phyloP scores from a whole-genome alignment of 2,329 filamentous ascomycete genomes.

The Colletotrichum zoysiae region DNA sequence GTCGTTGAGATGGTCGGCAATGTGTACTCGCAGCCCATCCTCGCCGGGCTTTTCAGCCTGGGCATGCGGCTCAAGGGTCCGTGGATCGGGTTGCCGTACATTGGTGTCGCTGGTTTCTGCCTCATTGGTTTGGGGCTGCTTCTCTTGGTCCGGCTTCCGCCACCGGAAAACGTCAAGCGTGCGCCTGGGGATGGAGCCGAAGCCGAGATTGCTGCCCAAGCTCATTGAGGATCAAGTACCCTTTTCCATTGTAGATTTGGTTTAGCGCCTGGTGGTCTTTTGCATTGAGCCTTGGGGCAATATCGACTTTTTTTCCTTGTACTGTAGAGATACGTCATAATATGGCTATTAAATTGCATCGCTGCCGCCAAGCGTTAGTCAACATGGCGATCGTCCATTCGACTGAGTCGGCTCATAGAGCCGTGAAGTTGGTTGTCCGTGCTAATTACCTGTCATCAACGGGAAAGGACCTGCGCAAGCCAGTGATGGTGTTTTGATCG shows the following conservation, averaged over 20 bases:
- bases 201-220: background rate
- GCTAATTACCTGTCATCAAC: background rate
- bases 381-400: background rate
- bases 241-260: background rate
- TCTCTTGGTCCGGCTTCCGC: conserved; percentile 34
- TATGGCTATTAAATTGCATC: background rate
- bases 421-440: background rate
- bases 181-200: conserved; percentile 15
- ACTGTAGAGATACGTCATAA: background rate
- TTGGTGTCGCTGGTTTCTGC: conserved; percentile 46
- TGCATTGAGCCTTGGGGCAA: background rate
- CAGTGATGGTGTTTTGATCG: background rate
- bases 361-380: background rate
- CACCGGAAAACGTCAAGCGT: conserved; percentile 3
- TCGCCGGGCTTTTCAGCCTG: conserved; percentile 47
- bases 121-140: conserved; percentile 14
- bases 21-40: conserved; percentile 47
- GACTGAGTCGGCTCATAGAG: background rate
- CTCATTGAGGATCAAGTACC: background rate
- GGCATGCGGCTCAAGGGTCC: conserved; percentile 48
- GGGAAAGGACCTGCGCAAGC: background rate
- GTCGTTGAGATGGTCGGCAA: conserved; percentile 45
- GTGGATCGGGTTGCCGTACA: conserved; percentile 50
- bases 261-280: background rate
- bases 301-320: background rate